phyloP scores from a whole-genome alignment of 2,329 filamentous ascomycete species.

The Colletotrichum sansevieriae region DNA sequence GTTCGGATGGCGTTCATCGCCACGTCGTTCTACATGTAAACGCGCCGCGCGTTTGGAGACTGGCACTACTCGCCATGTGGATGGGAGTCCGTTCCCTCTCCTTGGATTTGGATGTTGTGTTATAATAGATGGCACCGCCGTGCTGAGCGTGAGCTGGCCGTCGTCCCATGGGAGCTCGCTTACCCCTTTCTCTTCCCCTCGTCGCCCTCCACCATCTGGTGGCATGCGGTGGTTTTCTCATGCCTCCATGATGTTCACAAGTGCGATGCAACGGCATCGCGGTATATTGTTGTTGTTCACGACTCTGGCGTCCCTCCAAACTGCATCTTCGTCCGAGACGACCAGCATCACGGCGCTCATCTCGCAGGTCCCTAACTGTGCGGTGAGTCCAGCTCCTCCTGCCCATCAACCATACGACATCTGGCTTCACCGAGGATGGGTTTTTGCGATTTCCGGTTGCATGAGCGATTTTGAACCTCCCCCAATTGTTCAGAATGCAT shows the following conservation, averaged over 20 bases:
- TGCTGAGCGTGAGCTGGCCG: neutral
- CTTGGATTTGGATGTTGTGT: neutral
- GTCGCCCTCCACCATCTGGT: neutral
- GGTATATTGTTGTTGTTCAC: conserved; percentile 5
- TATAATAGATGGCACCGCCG: conserved; percentile 9
- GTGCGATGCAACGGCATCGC: neutral
- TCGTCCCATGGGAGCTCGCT: neutral
- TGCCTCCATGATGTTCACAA: conserved; percentile 7
- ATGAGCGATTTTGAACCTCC: too few species aligned
- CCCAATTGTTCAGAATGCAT: neutral
- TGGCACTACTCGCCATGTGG: conserved; percentile 1
- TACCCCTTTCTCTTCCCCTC: neutral
- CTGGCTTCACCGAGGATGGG: too few species aligned
- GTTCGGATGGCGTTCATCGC: neutral
- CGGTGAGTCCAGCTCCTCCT: neutral
- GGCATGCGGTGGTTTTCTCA: conserved; percentile 1
- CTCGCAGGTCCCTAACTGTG: conserved; percentile 7
- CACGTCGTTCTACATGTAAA: conserved; percentile 7
- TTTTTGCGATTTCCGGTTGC: too few species aligned
- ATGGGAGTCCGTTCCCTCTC: neutral
- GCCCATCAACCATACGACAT: neutral
- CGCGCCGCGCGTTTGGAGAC: conserved; percentile 12
- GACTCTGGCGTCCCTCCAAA: neutral
- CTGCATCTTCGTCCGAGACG: conserved; percentile 2
- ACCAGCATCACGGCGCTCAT: neutral